Evolutionary conservation across 192 early-diverging fungal genomes (phyloP), one percentile per base, ranked within the genome.

Genomic region (Phlyctochytrium bullatum): DNA sequence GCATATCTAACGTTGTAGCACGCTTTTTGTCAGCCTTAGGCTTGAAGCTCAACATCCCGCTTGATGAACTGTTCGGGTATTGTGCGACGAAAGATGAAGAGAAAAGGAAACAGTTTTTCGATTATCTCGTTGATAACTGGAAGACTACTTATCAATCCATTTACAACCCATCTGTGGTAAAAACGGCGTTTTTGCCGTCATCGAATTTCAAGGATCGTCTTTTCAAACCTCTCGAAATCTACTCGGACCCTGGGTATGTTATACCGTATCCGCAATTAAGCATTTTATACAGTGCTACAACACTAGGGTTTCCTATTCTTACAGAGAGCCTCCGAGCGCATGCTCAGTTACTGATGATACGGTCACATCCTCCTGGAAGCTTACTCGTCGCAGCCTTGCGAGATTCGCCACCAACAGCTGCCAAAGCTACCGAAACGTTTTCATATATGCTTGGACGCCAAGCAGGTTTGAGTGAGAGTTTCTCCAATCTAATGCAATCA

Each of bases 101-200:
- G 3, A 27, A 33, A 27, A 86, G 87, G 24, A 68, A 59, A 3
- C 69, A 82, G 16, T 81, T 89, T 0, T 58, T 96, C 16, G 66
- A 66, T 0, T 93, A 93, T 73, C 85, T 96, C 52, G 64, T 90
- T 4, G 88, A 91, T 10, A 78, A 93, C 57, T 86, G 79, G 61
- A 80, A 88, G 58, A 66, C 69, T 0, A 65, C 76, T 25, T 94
- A 93, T 60, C 28, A 65, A 0, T 20, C 59, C 2, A 52, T 72
- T 16, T 95, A 92, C 64, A 68, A 72, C n/a, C 64, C 83, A 0
- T 52, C 31, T 0, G 66, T 52, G 1, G 62, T 91, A 36, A 77
- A 75, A 20, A 64, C 66, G 0, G 66, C 79, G 6, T 95, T 93
- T 72, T 61, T 95, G 0, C 91, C 91, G 0, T 80, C 82, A 29